These are phyloP conservation scores for Solanum pinnatisectum DNA, from an alignment of 257 asterid species.

Conservation along the genomic window DNA sequence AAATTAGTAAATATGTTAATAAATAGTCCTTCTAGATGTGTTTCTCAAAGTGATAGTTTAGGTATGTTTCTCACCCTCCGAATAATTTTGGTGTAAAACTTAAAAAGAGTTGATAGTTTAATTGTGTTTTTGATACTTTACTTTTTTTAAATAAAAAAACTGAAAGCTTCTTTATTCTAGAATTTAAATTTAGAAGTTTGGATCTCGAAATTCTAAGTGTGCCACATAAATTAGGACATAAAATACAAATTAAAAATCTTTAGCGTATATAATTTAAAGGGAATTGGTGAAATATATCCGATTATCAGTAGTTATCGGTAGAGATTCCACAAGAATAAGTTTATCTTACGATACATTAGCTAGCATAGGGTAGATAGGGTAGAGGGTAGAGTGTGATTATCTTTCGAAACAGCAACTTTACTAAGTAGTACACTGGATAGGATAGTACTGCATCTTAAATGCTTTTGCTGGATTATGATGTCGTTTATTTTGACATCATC, in stretches of 20 bases:
- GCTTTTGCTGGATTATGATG: background rate
- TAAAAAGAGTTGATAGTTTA: background rate
- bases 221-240: background rate
- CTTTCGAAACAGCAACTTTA: background rate
- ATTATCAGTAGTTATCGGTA: background rate
- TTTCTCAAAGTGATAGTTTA: background rate
- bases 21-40: background rate
- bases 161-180: background rate
- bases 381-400: background rate
- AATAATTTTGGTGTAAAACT: background rate
- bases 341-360: background rate
- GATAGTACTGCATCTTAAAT: background rate
- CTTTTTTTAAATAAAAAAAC: too few species aligned
- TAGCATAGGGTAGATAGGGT: background rate
- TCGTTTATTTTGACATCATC: background rate
- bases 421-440: background rate
- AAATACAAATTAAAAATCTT: too few species aligned
- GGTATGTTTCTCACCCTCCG: background rate
- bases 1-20: background rate
- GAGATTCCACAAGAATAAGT: background rate
- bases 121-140: too few species aligned
- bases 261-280: background rate
- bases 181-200: too few species aligned
- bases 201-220: rapidly evolving
- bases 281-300: background rate